These are phyloP conservation scores for Thalassiosira hispida DNA, from an alignment of 352 stramenopile species.

Conservation along the genomic window DNA sequence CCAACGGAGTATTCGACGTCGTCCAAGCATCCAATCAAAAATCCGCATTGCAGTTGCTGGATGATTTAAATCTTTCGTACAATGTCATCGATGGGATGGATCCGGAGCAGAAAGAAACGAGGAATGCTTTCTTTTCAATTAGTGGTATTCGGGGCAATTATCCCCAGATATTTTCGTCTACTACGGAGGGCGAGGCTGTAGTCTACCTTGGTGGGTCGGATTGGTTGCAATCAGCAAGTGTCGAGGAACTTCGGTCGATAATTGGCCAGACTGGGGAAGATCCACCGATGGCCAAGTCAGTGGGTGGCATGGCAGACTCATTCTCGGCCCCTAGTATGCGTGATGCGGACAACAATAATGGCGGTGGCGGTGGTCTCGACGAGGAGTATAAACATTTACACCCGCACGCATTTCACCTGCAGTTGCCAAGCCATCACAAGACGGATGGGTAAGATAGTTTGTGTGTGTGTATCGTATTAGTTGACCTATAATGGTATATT, in stretches of 20 bases:
- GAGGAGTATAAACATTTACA: conserved; percentile 29
- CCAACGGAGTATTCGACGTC: conserved; percentile 31
- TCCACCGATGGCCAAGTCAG: no score
- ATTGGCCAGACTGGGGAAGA: neutral
- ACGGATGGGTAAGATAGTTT: conserved; percentile 30
- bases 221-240: neutral
- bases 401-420: conserved; percentile 37
- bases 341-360: no score
- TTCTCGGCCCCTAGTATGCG: no score
- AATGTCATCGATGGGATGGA: conserved; percentile 50
- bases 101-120: conserved; percentile 29
- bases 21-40: conserved; percentile 27
- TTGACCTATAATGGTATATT: no score
- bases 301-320: no score
- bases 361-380: no score
- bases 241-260: neutral
- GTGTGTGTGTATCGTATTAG: no score
- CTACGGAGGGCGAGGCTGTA: neutral
- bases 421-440: conserved; percentile 38
- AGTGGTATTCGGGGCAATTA: conserved; percentile 47
- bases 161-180: conserved; percentile 38
- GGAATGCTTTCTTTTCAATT: conserved; percentile 40
- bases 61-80: conserved; percentile 25
- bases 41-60: conserved; percentile 19
- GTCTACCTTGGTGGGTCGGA: neutral